Evolutionary conservation across 2,329 filamentous ascomycete species (phyloP), one percentile per base, ranked within the genome.

Genomic region (Alternaria panax): DNA sequence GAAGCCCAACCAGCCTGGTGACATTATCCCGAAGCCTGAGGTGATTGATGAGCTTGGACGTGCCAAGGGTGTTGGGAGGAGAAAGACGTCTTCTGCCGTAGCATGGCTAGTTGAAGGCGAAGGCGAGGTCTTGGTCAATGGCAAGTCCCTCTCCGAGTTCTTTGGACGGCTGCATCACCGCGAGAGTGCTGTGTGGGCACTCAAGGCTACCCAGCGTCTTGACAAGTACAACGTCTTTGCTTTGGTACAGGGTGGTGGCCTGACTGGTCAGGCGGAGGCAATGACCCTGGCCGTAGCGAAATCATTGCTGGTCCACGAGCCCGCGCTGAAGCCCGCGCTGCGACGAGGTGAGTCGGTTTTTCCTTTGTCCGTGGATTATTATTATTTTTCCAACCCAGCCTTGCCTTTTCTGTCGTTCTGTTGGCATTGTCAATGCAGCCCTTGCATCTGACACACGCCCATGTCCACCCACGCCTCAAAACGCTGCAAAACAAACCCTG

Each of bases 191-290:
- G 82, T 97, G 4, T 99, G 94, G 94, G 88, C 94, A 7, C 80
- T 99, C 73, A 92, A 93, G 72, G 86, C 88, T 50, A 96, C 93
- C 24, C 84, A 90, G 42, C 85, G 95, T 64, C 80, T 96, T 65
- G 93, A 97, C 83, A 98, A 97, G 80, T 99, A 99, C 84, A 99
- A 99, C 74, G 88, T 97, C 4, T 99, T 92, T 89, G 93, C 90
- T 53, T 80, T 91, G 50, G 92, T 93, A 3, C 85, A 86, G 59
- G 95, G 95, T 56, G 95, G 95, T 67, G 95, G 95, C 70, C 90
- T 91, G 47, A 99, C 95, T 50, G 95, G 95, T 2, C 96, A 99
- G 80, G 94, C 95, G 7, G 95, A 99, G 80, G 93, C 95, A 32
- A 86, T 98, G 72, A 96, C 94, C 41, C 80, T 99, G 80, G 95